A percentile compares a stretch with the other conserved stretches of the same genome.
phyloP scores from a whole-genome alignment of 176 grass and related monocot genomes.

The Tillandsia fasciculata region DNA sequence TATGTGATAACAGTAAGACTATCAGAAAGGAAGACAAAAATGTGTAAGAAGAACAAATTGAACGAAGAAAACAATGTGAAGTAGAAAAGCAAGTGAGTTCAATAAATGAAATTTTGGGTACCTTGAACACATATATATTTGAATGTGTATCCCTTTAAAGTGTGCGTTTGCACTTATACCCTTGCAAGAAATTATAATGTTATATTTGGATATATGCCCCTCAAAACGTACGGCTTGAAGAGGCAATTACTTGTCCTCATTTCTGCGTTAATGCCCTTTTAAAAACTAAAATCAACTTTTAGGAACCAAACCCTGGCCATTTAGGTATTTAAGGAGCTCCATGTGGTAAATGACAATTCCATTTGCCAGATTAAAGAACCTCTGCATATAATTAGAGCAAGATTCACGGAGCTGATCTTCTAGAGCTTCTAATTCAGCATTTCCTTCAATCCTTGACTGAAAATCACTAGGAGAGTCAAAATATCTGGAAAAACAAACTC shows the following conservation, averaged over 20 bases:
- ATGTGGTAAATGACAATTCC: constrained; percentile 46
- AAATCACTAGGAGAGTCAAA: constrained; percentile 55
- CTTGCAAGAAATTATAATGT: too few species aligned
- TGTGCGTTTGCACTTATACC: too few species aligned
- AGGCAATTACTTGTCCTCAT: too few species aligned
- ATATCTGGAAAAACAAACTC: constrained; percentile 25
- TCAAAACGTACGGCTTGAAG: too few species aligned
- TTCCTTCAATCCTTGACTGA: constrained; percentile 51
- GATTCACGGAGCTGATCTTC: constrained; percentile 66
- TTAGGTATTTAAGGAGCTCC: constrained; percentile 55
- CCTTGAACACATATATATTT: not conserved
- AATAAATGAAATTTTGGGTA: not conserved
- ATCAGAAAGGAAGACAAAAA: not conserved
- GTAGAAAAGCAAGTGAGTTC: not conserved
- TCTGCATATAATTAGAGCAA: constrained; percentile 44
- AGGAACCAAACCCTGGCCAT: not conserved
- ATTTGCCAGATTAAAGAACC: constrained; percentile 54
- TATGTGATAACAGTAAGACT: constrained; percentile 3
- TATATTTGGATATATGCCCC: too few species aligned
- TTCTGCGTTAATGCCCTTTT: too few species aligned
- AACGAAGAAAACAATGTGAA: constrained; percentile 7
- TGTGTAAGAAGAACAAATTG: not conserved
- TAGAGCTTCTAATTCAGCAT: constrained; percentile 37
- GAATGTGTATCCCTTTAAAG: too few species aligned
- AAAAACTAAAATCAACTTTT: too few species aligned